phyloP scores from a whole-genome alignment of 345 rosid species.

The Populus pruinosa region DNA sequence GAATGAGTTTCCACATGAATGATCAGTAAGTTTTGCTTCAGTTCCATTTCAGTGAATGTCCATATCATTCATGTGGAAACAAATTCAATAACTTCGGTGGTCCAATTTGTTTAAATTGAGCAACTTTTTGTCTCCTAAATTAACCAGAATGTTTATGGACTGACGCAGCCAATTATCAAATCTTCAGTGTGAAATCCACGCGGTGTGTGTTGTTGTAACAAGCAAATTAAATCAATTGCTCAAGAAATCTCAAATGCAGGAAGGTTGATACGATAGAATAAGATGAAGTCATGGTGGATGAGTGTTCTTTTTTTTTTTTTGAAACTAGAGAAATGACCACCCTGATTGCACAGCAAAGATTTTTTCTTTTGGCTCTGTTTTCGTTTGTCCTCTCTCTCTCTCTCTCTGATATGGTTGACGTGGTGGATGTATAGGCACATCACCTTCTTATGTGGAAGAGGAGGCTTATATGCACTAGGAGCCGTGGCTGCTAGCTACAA shows the following conservation, averaged over 20 bases:
- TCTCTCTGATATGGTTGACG: neutral
- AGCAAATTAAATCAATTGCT: no score
- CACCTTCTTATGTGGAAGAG: conserved; percentile 85
- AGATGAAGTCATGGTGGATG: no score
- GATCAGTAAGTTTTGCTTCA: no score
- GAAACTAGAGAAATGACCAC: no score
- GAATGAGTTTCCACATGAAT: no score
- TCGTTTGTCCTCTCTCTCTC: neutral
- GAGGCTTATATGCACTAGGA: conserved; percentile 80
- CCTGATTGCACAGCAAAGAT: no score
- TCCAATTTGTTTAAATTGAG: neutral
- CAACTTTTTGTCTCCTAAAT: neutral
- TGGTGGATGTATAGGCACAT: conserved; percentile 45
- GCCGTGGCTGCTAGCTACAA: conserved; percentile 57
- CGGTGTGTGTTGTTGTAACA: no score
- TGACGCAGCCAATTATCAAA: neutral
- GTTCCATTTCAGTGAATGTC: no score
- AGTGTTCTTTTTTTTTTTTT: no score
- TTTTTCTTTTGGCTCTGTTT: no score
- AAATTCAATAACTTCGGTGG: neutral
- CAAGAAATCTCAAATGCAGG: no score
- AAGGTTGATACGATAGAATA: no score
- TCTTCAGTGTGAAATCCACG: neutral
- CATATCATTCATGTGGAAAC: neutral
- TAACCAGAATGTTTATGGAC: neutral